These are phyloP conservation scores for Skeletonema marinoi DNA, from an alignment of 108 stramenopile genomes.

Conservation along the genomic window DNA sequence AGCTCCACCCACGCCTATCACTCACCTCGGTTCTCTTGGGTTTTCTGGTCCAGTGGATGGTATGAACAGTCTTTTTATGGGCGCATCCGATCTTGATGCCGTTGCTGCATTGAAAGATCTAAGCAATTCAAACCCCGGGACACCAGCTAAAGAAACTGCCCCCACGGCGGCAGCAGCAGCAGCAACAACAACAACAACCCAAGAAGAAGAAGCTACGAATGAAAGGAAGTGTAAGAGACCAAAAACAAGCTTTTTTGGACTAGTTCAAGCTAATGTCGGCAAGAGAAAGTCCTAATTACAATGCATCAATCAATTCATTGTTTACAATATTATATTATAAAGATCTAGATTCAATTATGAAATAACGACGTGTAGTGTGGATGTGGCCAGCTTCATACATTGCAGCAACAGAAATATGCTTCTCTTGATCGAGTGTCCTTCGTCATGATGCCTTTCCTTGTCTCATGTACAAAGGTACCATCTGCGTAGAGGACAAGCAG, in stretches of 20 bases:
- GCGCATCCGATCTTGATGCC: conserved; percentile 37
- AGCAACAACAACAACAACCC: background rate
- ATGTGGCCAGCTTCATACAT: background rate
- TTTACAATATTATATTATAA: background rate
- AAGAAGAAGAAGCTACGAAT: background rate
- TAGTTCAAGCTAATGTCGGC: conserved; percentile 25
- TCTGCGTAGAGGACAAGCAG: background rate
- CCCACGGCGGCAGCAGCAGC: too few species aligned
- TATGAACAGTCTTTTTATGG: conserved; percentile 43
- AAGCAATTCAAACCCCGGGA: conserved; percentile 37
- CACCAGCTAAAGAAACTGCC: conserved; percentile 20
- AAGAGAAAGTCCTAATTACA: conserved; percentile 9
- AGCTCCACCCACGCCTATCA: conserved; percentile 32
- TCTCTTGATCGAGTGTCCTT: conserved; percentile 1
- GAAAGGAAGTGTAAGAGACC: background rate
- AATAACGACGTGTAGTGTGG: background rate
- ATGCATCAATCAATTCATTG: background rate
- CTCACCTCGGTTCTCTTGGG: conserved; percentile 20
- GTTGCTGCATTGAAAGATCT: conserved; percentile 45
- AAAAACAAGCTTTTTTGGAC: conserved; percentile 22
- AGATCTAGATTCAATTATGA: background rate
- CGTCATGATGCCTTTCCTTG: conserved; percentile 6
- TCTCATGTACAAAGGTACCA: conserved; percentile 11
- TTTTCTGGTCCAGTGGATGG: conserved; percentile 41
- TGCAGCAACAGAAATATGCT: conserved; percentile 25